Evolutionary conservation across 495 filamentous ascomycete genomes (phyloP), one percentile per base, ranked within the genome.

Genomic region (Annulohypoxylon stygium): DNA sequence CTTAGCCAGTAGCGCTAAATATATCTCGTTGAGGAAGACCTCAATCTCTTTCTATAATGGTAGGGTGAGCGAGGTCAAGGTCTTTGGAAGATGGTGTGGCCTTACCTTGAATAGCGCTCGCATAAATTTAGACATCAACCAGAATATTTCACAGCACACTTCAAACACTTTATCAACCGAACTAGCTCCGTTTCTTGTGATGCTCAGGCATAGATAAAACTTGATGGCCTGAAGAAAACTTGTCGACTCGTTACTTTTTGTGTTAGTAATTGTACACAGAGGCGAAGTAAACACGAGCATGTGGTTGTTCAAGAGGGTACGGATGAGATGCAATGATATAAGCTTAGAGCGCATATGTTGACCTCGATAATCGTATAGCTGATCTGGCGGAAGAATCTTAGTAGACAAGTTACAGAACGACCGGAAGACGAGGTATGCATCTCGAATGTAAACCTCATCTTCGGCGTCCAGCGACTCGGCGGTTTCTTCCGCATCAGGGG

Each of bases 341-440:
- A 99, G 83, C 80, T 99, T 99, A 18, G 95, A 97, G 48, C 97
- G 90, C 97, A 99, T 98, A 23, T 94, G 93, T 70, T 97, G 93
- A 4, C 93, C 94, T 59, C 93, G 95, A 45, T 97, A 83, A 75
- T 99, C 97, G 65, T 95, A 92, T 41, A 97, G 89, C 72, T 98
- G 95, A 60, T 99, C 97, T 20, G 93, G 90, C 9, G 91, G 87
- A 23, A 99, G 82, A 45, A 93, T 82, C 76, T 98, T 99, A 64
- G 94, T 97, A 68, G 95, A 97, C 48, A 99, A 86, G 78, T 97
- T 97, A 86, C 97, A 99, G 81, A 99, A 95, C 8, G 97, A 96
- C 23, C 97, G 88, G 85, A 99, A 97, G 34, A 99, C 94, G 12
- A 99, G 85, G 78, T 97, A 99, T 12, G 97, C 93, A 80, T 99